These are phyloP conservation scores for Dianthus caryophyllus DNA, from an alignment of 148 eudicot genomes.

Conservation along the genomic window DNA sequence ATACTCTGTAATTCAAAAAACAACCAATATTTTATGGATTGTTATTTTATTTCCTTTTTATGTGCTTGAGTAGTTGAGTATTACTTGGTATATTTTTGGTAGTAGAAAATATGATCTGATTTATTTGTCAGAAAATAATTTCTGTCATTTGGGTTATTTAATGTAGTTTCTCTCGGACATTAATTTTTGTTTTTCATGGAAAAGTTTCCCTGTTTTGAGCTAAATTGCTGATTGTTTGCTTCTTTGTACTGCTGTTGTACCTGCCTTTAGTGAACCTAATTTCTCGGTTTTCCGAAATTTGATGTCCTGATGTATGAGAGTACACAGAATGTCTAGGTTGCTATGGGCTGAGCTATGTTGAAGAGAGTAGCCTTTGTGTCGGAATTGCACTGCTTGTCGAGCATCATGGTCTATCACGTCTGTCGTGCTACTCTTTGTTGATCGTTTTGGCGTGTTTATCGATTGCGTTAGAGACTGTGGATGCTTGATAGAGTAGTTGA, in stretches of 20 bases:
- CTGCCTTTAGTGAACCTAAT: not conserved
- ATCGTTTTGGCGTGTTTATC: not conserved
- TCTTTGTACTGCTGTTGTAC: not conserved
- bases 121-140: conserved; percentile 2
- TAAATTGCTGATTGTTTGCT: conserved; percentile 2
- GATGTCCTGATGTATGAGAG: not conserved
- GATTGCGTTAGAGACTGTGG: not conserved
- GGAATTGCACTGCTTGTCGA: not conserved
- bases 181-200: not conserved
- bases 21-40: not conserved
- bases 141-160: not conserved
- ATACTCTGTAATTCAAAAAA: no score
- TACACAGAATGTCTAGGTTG: not conserved
- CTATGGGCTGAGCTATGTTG: not conserved
- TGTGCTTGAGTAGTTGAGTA: not conserved
- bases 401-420: not conserved
- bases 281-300: not conserved
- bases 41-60: not conserved
- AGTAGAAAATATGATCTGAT: not conserved
- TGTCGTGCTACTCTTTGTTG: not conserved
- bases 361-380: not conserved
- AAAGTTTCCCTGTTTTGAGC: conserved; percentile 9
- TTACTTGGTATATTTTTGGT: not conserved
- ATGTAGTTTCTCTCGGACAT: not conserved
- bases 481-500: not conserved